Conservation (phyloP, 192 early-diverging fungal genomes). For the Chytriomyces hyalinus region DNA sequence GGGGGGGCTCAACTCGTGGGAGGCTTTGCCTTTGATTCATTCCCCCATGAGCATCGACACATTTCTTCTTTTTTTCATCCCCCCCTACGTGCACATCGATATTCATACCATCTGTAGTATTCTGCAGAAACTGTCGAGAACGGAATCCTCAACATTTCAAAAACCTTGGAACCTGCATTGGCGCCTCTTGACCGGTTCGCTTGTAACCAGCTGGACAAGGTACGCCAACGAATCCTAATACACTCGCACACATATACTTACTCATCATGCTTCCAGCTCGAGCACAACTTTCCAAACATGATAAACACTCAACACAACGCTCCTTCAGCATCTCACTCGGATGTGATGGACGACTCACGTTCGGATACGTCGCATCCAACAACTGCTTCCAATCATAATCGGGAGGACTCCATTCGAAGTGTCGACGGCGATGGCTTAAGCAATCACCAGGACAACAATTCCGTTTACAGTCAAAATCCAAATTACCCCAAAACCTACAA, state of each 20-base stretch:
- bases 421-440: not conserved
- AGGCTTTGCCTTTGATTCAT: no score
- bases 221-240: slow-evolving; percentile 21
- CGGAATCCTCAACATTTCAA: slow-evolving; percentile 71
- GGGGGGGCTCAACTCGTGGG: no score
- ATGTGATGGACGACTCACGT: slow-evolving; percentile 20
- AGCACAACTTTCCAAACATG: slow-evolving; percentile 34
- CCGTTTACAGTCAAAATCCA: not conserved
- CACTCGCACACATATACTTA: not conserved
- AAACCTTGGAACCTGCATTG: slow-evolving; percentile 72
- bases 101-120: slow-evolving; percentile 42
- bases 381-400: slow-evolving; percentile 26
- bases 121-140: slow-evolving; percentile 80
- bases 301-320: slow-evolving; percentile 10
- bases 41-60: no score
- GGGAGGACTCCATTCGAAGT: slow-evolving; percentile 13
- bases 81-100: not conserved
- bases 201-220: slow-evolving; percentile 75
- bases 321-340: not conserved
- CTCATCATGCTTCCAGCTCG: slow-evolving; percentile 11
- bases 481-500: not conserved
- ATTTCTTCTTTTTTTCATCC: not conserved
- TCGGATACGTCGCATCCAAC: slow-evolving; percentile 33
- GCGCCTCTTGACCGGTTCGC: slow-evolving; percentile 76
- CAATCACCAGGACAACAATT: not conserved